These are phyloP conservation scores for Suillus discolor DNA, from an alignment of 768 basidiomycete genomes.

Conservation along the genomic window DNA sequence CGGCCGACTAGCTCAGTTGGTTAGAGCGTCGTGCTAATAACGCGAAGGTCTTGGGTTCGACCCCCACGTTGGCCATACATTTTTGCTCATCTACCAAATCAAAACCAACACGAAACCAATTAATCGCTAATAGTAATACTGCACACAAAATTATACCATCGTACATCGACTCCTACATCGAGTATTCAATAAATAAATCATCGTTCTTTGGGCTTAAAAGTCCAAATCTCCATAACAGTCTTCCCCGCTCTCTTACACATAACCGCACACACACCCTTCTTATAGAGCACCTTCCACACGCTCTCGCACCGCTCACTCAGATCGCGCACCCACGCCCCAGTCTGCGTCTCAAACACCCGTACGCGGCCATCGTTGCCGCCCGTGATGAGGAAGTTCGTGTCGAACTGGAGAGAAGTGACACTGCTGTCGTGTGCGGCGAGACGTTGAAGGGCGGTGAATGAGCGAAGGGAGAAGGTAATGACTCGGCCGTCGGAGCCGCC, in stretches of 20 bases:
- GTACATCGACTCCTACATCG: background rate
- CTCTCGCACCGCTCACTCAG: slow-evolving; percentile 76
- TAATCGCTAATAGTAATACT: background rate
- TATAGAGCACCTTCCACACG: slow-evolving; percentile 86
- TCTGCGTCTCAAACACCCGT: slow-evolving; percentile 66
- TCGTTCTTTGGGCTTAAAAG: slow-evolving; percentile 53
- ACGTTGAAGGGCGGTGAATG: slow-evolving; percentile 53
- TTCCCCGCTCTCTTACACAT: slow-evolving; percentile 80
- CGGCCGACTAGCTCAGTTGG: slow-evolving; percentile 51
- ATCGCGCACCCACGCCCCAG: slow-evolving; percentile 72
- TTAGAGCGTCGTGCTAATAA: slow-evolving; percentile 58
- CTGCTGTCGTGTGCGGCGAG: slow-evolving; percentile 89
- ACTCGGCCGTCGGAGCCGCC: slow-evolving; percentile 90
- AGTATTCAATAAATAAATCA: background rate
- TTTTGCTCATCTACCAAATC: background rate
- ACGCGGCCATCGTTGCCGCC: slow-evolving; percentile 88
- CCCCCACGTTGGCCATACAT: slow-evolving; percentile 61
- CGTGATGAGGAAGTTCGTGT: slow-evolving; percentile 78
- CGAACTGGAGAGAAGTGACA: slow-evolving; percentile 87
- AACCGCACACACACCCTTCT: slow-evolving; percentile 72
- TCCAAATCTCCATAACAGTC: slow-evolving; percentile 90
- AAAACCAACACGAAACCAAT: background rate
- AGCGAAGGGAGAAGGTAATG: slow-evolving; percentile 62
- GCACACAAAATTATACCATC: background rate
- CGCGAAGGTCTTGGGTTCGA: slow-evolving; percentile 75